Percentiles rank a stretch among this genome's conserved stretches.
These are phyloP conservation scores for Starmerella roubikii DNA, from an alignment of 805 yeast genomes.

Conservation along the genomic window DNA sequence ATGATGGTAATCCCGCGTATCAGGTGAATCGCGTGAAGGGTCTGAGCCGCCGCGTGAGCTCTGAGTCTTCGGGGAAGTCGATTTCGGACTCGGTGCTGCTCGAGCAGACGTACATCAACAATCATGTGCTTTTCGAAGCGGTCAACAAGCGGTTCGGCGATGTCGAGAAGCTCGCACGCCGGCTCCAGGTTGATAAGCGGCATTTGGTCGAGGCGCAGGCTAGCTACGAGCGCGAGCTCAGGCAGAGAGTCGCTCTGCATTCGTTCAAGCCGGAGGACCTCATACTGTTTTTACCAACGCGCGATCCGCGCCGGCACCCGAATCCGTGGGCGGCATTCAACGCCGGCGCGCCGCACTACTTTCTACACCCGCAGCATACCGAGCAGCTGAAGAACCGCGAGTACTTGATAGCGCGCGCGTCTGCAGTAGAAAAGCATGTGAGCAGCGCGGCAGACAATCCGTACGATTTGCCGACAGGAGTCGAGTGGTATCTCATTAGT, in stretches of 20 bases:
- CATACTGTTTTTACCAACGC: conserved; percentile 74
- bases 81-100: conserved; percentile 11
- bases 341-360: conserved; percentile 73
- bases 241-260: conserved; percentile 49
- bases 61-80: background rate
- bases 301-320: conserved; percentile 31
- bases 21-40: conserved; percentile 49
- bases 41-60: conserved; percentile 5
- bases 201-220: conserved; percentile 29
- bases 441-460: conserved; percentile 40
- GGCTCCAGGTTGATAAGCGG: conserved; percentile 59
- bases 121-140: conserved; percentile 29
- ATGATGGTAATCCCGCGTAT: conserved; percentile 14
- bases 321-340: conserved; percentile 92
- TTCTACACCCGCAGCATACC: conserved; percentile 40
- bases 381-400: conserved; percentile 37
- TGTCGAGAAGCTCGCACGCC: conserved; percentile 80
- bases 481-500: conserved; percentile 23
- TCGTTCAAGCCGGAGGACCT: conserved; percentile 61
- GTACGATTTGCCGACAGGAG: conserved; percentile 47
- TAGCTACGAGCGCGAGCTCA: conserved; percentile 24
- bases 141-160: conserved; percentile 70
- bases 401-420: conserved; percentile 70
- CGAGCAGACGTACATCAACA: conserved; percentile 27
- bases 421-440: conserved; percentile 38